phyloP scores from a whole-genome alignment of 2,329 filamentous ascomycete species.

The Paradendryphiella salina region DNA sequence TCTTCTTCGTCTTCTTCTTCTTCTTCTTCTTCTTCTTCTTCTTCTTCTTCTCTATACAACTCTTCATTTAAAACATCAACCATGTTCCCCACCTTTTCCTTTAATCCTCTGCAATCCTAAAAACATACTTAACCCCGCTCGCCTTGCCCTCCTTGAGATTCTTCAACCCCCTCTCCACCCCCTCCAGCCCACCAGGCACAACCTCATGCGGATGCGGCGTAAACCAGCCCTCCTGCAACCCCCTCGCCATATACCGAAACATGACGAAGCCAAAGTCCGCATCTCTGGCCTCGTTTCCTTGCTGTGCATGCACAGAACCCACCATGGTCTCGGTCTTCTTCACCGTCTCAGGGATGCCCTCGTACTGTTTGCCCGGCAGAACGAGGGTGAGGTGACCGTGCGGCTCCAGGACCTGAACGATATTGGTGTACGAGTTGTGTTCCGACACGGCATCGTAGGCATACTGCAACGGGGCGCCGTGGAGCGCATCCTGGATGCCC shows the following conservation, averaged over 20 bases:
- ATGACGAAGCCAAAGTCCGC: constrained; percentile 53
- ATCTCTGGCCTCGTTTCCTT: background rate
- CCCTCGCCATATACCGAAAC: constrained; percentile 52
- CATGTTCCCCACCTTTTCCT: background rate
- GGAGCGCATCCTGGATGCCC: constrained; percentile 52
- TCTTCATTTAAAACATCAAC: too few species aligned
- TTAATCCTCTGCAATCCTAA: constrained; percentile 53
- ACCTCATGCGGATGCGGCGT: constrained; percentile 57
- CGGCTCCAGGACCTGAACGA: constrained; percentile 45
- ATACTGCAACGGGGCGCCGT: constrained; percentile 52
- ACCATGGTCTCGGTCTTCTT: constrained; percentile 46
- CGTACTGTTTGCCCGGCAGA: constrained; percentile 50
- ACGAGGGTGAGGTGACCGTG: constrained; percentile 47
- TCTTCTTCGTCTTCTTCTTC: background rate
- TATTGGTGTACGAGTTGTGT: constrained; percentile 50
- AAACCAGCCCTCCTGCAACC: constrained; percentile 57
- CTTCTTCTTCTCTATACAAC: background rate
- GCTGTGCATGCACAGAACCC: constrained; percentile 30
- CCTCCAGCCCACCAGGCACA: constrained; percentile 58
- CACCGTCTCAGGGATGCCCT: constrained; percentile 49
- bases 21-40: background rate
- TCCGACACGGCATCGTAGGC: constrained; percentile 64
- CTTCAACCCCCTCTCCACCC: constrained; percentile 57
- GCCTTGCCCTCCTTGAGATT: constrained; percentile 64
- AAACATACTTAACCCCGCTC: constrained; percentile 67